Evolutionary conservation across 1,139 yeast genomes (phyloP).

Genomic region (Wickerhamomyces sp.): DNA sequence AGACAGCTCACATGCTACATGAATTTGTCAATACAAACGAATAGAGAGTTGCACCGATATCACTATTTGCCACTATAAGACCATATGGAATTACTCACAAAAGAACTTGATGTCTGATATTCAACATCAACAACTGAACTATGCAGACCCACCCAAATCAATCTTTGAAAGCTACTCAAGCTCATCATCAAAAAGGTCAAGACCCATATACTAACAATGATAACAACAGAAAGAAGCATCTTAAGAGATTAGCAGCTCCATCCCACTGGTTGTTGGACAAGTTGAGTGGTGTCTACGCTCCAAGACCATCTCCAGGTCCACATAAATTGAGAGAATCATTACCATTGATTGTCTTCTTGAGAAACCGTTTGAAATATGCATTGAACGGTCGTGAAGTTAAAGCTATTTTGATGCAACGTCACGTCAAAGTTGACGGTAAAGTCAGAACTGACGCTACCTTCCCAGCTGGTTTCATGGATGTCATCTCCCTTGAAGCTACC

Average conservation of each 20-base stretch:
- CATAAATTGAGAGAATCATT: conserved; percentile 99
- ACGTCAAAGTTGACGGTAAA: conserved; percentile 98
- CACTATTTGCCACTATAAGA: too few species aligned
- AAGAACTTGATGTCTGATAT: too few species aligned
- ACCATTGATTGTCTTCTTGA: conserved; percentile 95
- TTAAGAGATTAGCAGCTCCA: conserved; percentile 97
- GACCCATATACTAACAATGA: too few species aligned
- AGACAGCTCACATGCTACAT: too few species aligned
- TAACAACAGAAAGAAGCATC: conserved; percentile 67
- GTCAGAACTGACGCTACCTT: conserved; percentile 97
- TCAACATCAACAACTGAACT: too few species aligned
- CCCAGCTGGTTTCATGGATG: conserved; percentile 99
- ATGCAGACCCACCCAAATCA: too few species aligned
- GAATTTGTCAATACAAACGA: too few species aligned
- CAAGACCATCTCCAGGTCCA: conserved; percentile 99
- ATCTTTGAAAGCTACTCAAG: too few species aligned
- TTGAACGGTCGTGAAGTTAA: conserved; percentile 99
- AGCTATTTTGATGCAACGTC: conserved; percentile 99
- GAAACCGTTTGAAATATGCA: conserved; percentile 99
- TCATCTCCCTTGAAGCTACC: conserved; percentile 93
- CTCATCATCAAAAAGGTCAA: too few species aligned
- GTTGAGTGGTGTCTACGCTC: conserved; percentile 98
- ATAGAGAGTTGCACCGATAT: too few species aligned
- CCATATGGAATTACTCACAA: too few species aligned
- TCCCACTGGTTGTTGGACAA: conserved; percentile 99